Evolutionary conservation across 2,329 filamentous ascomycete species (phyloP), one percentile per base, ranked within the genome.

Genomic region (Ilyonectria robusta): DNA sequence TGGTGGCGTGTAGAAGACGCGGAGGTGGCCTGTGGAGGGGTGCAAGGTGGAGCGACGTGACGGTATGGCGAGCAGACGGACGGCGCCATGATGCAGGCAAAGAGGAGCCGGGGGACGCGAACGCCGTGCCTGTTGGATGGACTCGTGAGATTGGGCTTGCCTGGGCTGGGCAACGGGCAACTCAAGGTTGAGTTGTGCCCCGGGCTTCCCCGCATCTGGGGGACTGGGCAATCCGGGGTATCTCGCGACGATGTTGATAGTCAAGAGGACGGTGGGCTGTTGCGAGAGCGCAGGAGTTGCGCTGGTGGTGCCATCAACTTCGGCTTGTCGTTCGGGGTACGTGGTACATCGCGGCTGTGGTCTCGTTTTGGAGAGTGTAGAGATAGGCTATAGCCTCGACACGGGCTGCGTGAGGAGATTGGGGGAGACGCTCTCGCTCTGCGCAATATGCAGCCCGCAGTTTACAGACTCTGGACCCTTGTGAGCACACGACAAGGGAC

Each of bases 161-260:
- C 33, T 35, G 55, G 48, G 53, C 50, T 56, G 70, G 60, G 35
- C 26, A 46, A 56, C 47, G 48, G 26, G 26, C 48, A 65, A 71
- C 51, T 56, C 57, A 59, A 48, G 64, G 50, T 35, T 53, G 50
- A 59, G 42, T 51, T 61, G 59, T 62, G 56, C 55, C 61, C 59
- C 21, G 40, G 53, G 48, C 53, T 72, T 66, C 66, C 65, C 68
- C 68, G 56, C 64, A 66, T 66, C 64, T 46, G 59, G 64, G 64
- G 59, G 42, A 67, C 53, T 65, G 54, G 68, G 71, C 61, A 72
- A 71, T 73, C 73, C 54, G 73, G 70, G 73, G 72, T 75, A 64
- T 63, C 55, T 51, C 17, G 23, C 47, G 40, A 48, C 10, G 29
- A 50, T 42, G 47, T 42, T 54, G 37, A 51, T 48, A 59, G 64